Percentiles rank a stretch among this genome's conserved stretches.
These are phyloP conservation scores for Penicillium salamii DNA, from an alignment of 495 filamentous ascomycete genomes.

Conservation along the genomic window DNA sequence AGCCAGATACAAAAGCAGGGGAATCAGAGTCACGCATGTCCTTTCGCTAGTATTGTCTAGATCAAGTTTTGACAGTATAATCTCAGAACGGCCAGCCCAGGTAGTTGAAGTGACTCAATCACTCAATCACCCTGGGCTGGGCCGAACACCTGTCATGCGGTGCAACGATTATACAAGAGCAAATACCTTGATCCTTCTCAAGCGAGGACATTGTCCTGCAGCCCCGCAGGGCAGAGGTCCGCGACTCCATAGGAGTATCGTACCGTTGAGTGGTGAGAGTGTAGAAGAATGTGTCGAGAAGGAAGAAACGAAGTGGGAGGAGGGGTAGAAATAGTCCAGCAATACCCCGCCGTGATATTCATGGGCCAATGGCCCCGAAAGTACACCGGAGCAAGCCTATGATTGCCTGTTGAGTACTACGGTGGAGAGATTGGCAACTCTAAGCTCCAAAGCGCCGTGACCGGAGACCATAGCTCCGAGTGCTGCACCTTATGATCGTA, in stretches of 20 bases:
- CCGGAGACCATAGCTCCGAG: slow-evolving; percentile 2
- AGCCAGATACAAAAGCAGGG: slow-evolving; percentile 27
- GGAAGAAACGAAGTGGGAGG: slow-evolving; percentile 1
- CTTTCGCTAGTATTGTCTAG: slow-evolving; percentile 84
- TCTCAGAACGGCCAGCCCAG: slow-evolving; percentile 54
- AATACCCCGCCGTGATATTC: not conserved
- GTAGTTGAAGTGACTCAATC: no score
- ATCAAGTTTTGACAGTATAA: slow-evolving; percentile 75
- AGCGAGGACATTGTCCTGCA: slow-evolving; percentile 30
- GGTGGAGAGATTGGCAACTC: slow-evolving; percentile 1
- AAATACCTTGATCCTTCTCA: slow-evolving; percentile 55
- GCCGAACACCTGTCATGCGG: slow-evolving; percentile 61
- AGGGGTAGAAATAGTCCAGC: slow-evolving; percentile 21
- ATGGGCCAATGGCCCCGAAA: not conserved
- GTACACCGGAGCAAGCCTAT: not conserved
- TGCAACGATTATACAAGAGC: slow-evolving; percentile 51
- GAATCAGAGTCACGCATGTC: slow-evolving; percentile 65
- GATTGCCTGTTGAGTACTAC: not conserved
- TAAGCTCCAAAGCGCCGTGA: not conserved
- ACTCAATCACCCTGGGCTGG: slow-evolving; percentile 8
- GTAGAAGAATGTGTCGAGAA: not conserved
- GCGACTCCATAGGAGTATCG: slow-evolving; percentile 37
- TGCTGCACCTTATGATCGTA: no score
- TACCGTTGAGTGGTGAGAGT: slow-evolving; percentile 24
- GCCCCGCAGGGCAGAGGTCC: slow-evolving; percentile 20